Conservation (phyloP, 2,329 filamentous ascomycete genomes). For the Penicillium corylophilum region DNA sequence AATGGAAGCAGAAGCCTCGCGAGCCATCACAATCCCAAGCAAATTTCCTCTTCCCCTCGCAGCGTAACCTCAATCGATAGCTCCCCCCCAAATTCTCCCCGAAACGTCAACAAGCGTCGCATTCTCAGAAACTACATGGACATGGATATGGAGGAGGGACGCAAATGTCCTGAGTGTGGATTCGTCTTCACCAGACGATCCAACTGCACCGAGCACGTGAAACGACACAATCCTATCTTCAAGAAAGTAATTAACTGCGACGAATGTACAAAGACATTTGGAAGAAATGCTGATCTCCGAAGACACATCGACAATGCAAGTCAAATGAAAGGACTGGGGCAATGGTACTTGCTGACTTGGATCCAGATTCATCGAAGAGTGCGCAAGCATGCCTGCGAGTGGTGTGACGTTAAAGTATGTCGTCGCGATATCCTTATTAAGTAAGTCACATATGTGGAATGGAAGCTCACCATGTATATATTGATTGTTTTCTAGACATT, state of each 20-base stretch:
- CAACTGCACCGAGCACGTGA: slow-evolving; percentile 83
- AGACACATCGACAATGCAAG: slow-evolving; percentile 56
- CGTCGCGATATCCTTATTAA: slow-evolving; percentile 15
- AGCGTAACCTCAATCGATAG: neutral
- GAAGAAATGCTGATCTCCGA: slow-evolving; percentile 74
- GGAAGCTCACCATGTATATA: neutral
- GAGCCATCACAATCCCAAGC: neutral
- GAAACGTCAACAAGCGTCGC: neutral
- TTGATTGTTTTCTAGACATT: slow-evolving; percentile 8
- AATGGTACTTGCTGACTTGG: neutral
- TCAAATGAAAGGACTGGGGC: slow-evolving; percentile 4
- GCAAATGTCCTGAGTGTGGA: slow-evolving; percentile 72
- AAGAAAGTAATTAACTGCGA: slow-evolving; percentile 70
- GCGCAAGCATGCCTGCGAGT: slow-evolving; percentile 15
- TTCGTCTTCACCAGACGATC: slow-evolving; percentile 80
- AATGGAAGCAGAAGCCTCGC: neutral
- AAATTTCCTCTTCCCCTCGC: neutral
- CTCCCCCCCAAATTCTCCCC: neutral
- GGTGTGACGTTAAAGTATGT: slow-evolving; percentile 14
- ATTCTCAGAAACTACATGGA: neutral
- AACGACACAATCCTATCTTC: slow-evolving; percentile 74
- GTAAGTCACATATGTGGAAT: slow-evolving; percentile 1
- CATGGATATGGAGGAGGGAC: slow-evolving; percentile 45
- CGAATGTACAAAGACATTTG: slow-evolving; percentile 73
- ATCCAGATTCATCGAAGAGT: slow-evolving; percentile 14